Evolutionary conservation across 1,139 yeast species (phyloP), one percentile per base, ranked within the genome.

Genomic region (Nakaseomyces sp.): DNA sequence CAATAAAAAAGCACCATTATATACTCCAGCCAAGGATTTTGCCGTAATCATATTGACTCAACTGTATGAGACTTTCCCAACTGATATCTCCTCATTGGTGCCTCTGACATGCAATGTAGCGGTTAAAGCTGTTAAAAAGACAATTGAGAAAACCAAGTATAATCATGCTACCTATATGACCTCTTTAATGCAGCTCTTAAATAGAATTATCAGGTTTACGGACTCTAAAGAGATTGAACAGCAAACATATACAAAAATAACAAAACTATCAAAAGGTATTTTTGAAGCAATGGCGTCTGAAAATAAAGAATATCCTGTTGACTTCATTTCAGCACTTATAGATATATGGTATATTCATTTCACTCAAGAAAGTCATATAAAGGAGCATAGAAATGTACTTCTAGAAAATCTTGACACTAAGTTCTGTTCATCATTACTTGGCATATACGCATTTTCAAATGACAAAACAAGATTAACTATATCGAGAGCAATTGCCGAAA

Each of bases 401-500:
- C 36, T 49, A 15, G 43, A 44, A 13, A 43, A 46, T 1, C 41
- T 58, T 13, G 49, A 51, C 37, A 42, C 45, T 3, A 58, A 50
- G 43, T 56, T 58, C 36, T 46, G 49, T 16, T 54, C 52, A 22
- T 47, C 49, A n/a, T 59, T 57, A 35, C 37, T 57, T 22, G 60
- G 58, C 2, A 47, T 53, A 8, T 56, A 50, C 43, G 63, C 62
- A 18, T 53, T 58, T 40, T 48, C 56, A 5, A 62, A 63, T 36
- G 58, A 57, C 39, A 46, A 47, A 22, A 55, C 68, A 3, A 57
- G 71, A 40, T 40, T 53, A 4, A 43, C 47, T 4, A 54, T 66
- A 0, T 64, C 69, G 1, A 61, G 56, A 37, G 43, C 62, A 1
- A 30, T 68, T 9, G 66, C 69, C 0, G 69, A 67, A 37, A 50